Conservation (phyloP, 1,284 basidiomycete species). For the Puccinia hordei region DNA sequence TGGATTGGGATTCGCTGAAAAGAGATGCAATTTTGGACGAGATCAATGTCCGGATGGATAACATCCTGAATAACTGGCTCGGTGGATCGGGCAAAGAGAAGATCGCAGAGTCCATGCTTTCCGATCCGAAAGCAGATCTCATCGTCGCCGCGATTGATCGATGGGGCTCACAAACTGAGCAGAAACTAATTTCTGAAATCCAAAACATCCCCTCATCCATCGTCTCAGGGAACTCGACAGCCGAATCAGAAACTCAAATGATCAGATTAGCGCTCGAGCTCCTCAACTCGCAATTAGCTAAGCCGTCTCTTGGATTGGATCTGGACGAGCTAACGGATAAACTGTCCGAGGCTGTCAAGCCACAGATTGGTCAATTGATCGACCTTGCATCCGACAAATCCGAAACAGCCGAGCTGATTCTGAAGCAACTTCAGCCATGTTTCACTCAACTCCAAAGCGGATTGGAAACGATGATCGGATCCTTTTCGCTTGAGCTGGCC, state of each 20-base stretch:
- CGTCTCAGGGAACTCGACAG: not conserved
- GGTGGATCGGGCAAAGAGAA: conserved; percentile 13
- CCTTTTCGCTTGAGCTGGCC: not conserved
- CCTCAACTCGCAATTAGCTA: conserved; percentile 1
- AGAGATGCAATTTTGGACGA: conserved; percentile 45
- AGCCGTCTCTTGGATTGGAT: conserved; percentile 65
- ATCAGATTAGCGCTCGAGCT: conserved; percentile 3
- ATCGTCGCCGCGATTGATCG: conserved; percentile 20
- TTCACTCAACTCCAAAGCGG: conserved; percentile 63
- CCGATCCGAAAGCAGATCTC: conserved; percentile 2
- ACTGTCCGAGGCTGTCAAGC: conserved; percentile 78
- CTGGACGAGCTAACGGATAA: conserved; percentile 72
- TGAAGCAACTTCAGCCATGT: conserved; percentile 71
- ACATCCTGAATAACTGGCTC: conserved; percentile 17
- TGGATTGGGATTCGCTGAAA: conserved; percentile 47
- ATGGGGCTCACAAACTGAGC: conserved; percentile 21
- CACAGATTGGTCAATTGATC: conserved; percentile 79
- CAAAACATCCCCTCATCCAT: not conserved
- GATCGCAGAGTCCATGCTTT: not conserved
- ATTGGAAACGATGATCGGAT: conserved; percentile 10
- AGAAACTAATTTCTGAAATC: conserved; percentile 21
- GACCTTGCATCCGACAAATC: conserved; percentile 80
- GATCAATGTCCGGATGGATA: conserved; percentile 38
- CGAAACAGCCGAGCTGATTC: conserved; percentile 76
- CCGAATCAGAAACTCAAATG: not conserved